Conservation (phyloP, 1,284 basidiomycete genomes). For the Pyrrhoderma noxium region DNA sequence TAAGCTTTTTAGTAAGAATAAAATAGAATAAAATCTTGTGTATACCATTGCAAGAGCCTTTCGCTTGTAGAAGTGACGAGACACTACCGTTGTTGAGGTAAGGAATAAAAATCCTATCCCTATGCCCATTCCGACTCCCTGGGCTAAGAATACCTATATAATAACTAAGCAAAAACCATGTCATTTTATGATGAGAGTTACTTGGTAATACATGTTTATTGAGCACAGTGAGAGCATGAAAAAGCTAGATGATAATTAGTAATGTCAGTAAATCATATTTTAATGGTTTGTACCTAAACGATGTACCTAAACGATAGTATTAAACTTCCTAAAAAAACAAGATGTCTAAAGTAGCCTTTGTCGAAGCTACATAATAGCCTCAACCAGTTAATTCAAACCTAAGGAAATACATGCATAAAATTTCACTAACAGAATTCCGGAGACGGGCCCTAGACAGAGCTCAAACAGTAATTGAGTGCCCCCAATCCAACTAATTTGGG, state of each 20-base stretch:
- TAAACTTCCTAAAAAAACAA: neutral
- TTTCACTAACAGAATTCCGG: neutral
- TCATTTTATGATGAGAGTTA: constrained; percentile 21
- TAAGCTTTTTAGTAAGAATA: too few relatives aligned
- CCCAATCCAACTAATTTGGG: constrained; percentile 7
- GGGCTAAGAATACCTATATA: constrained; percentile 20
- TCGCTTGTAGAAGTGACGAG: constrained; percentile 20
- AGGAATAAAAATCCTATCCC: constrained; percentile 19
- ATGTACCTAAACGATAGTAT: neutral
- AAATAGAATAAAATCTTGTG: too few relatives aligned
- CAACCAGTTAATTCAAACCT: neutral
- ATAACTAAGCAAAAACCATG: constrained; percentile 26
- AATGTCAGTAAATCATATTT: too few relatives aligned
- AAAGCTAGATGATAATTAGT: constrained; percentile 28
- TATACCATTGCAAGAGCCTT: constrained; percentile 24
- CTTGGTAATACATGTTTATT: constrained; percentile 37
- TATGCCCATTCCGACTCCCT: constrained; percentile 21
- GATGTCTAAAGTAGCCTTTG: neutral
- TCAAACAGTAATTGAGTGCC: constrained; percentile 1
- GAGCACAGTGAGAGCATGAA: constrained; percentile 40
- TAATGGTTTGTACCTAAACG: neutral
- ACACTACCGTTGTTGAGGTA: constrained; percentile 18
- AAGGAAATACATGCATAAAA: neutral
- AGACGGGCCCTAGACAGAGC: neutral
- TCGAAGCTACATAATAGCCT: neutral